phyloP scores from a whole-genome alignment of 352 stramenopile species.

The Pythium utonaiense region DNA sequence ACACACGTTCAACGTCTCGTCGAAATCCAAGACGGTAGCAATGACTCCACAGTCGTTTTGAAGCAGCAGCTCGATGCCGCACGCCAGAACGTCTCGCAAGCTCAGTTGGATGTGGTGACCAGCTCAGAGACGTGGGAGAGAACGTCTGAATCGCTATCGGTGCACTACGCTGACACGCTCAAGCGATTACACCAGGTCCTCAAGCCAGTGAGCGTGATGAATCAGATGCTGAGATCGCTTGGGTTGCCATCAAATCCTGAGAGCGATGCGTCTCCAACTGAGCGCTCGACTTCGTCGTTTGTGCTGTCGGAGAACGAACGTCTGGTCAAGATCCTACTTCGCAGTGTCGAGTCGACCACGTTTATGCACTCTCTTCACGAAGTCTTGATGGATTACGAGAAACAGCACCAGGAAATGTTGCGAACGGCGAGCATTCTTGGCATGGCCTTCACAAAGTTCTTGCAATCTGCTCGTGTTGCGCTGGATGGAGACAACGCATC shows the following conservation, averaged over 20 bases:
- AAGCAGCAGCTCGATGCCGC: slow-evolving; percentile 14
- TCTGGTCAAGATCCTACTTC: slow-evolving; percentile 64
- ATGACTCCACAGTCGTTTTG: neutral
- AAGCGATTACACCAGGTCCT: neutral
- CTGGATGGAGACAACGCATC: neutral
- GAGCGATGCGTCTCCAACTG: neutral
- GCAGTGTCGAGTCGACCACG: slow-evolving; percentile 59
- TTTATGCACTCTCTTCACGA: slow-evolving; percentile 44
- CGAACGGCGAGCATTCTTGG: neutral
- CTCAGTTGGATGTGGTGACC: neutral
- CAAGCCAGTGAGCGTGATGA: neutral
- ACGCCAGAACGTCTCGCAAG: neutral
- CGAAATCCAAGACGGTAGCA: neutral
- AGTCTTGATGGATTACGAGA: slow-evolving; percentile 48
- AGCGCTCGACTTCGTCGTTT: slow-evolving; percentile 18
- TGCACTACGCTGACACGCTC: neutral
- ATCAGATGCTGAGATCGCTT: neutral
- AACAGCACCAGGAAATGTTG: slow-evolving; percentile 7
- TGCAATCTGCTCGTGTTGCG: neutral
- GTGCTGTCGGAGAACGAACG: slow-evolving; percentile 75
- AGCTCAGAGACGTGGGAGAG: neutral
- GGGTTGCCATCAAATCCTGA: neutral
- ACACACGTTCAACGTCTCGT: neutral
- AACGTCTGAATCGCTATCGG: neutral
- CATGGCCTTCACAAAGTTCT: neutral